Percentiles rank a stretch among this genome's conserved stretches.
These are phyloP conservation scores for Chalaropsis ovoidea DNA, from an alignment of 2,329 filamentous ascomycete species.

Conservation along the genomic window DNA sequence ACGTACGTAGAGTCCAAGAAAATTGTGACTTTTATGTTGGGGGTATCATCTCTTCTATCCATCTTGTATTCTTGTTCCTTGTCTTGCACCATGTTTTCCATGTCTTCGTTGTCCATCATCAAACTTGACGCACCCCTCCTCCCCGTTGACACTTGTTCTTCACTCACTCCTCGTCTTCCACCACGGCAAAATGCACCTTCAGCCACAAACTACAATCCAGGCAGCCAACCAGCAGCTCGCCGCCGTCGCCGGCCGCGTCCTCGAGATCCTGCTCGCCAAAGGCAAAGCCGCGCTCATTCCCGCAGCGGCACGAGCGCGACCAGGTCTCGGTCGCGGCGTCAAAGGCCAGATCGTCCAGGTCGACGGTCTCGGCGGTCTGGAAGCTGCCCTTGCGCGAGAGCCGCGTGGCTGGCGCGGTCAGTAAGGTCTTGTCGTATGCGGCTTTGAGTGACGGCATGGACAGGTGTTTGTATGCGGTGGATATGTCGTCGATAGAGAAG, in stretches of 20 bases:
- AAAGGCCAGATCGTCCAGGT: constrained; percentile 53
- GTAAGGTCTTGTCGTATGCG: constrained; percentile 46
- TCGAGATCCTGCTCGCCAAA: constrained; percentile 51
- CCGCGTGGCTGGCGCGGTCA: constrained; percentile 28
- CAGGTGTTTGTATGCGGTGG: constrained; percentile 47
- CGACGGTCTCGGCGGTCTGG: constrained; percentile 53
- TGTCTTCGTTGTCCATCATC: background rate
- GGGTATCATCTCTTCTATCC: constrained; percentile 4
- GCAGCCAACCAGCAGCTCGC: constrained; percentile 55
- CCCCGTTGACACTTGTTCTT: background rate
- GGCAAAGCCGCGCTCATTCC: constrained; percentile 50
- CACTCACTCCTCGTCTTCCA: constrained; percentile 31
- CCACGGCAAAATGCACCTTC: constrained; percentile 51
- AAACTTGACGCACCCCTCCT: background rate
- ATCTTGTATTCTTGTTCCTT: background rate
- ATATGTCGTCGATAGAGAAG: constrained; percentile 55
- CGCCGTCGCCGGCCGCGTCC: constrained; percentile 46
- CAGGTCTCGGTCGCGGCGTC: constrained; percentile 43
- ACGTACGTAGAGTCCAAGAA: background rate
- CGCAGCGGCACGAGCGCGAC: constrained; percentile 53
- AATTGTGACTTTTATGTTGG: background rate
- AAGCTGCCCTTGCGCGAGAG: constrained; percentile 35
- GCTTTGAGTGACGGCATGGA: constrained; percentile 41
- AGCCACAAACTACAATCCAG: constrained; percentile 58
- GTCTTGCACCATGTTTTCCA: background rate